phyloP scores from a whole-genome alignment of 192 early-diverging fungal genomes.

The Coemansia sp. region DNA sequence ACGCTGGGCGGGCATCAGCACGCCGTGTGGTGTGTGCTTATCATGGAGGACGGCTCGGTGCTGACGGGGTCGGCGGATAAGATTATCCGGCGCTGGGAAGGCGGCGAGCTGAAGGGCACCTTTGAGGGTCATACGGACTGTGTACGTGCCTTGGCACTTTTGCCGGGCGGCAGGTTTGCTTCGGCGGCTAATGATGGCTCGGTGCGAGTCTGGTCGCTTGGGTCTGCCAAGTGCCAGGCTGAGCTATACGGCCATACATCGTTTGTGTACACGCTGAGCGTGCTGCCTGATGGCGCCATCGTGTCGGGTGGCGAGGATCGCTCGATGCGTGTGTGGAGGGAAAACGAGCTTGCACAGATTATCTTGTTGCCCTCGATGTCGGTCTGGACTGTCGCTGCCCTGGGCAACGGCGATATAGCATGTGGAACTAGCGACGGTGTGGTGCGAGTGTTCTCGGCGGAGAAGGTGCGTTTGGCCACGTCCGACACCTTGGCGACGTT shows the following conservation, averaged over 20 bases:
- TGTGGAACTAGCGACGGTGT: conserved; percentile 82
- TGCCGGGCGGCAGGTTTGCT: conserved; percentile 71
- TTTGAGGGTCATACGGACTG: conserved; percentile 86
- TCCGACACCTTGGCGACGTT: conserved; percentile 44
- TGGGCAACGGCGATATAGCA: conserved; percentile 82
- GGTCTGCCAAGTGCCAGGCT: conserved; percentile 65
- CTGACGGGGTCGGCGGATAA: conserved; percentile 93
- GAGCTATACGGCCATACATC: conserved; percentile 87
- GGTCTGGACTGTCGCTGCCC: conserved; percentile 82
- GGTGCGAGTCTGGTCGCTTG: conserved; percentile 78
- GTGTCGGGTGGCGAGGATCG: conserved; percentile 95
- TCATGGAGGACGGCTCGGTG: conserved; percentile 65
- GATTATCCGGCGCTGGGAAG: conserved; percentile 83
- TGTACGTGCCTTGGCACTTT: conserved; percentile 74
- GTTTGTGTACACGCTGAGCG: conserved; percentile 84
- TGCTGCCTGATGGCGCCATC: conserved; percentile 74
- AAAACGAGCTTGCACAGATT: conserved; percentile 71
- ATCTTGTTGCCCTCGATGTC: conserved; percentile 86
- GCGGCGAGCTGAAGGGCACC: conserved; percentile 64
- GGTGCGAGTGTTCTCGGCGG: conserved; percentile 79
- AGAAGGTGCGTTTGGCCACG: conserved; percentile 62
- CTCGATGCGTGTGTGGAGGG: conserved; percentile 81
- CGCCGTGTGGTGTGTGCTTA: conserved; percentile 93
- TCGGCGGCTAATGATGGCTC: conserved; percentile 92
- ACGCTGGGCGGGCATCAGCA: conserved; percentile 77